Evolutionary conservation across 768 basidiomycete species (phyloP).

Genomic region (Leccinum broughii): DNA sequence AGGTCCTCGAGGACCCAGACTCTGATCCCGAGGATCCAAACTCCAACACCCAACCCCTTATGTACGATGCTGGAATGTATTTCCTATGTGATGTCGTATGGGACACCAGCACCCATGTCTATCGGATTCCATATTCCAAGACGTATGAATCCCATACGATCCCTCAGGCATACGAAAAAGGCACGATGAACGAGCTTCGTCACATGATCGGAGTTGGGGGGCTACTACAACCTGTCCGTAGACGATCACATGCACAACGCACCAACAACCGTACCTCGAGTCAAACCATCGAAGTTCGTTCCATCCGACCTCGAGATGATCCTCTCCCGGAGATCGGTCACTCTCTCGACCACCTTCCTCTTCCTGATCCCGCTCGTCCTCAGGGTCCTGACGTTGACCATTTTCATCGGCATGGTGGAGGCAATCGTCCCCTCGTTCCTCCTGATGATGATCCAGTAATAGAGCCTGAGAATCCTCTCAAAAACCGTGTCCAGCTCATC

Average conservation of each 20-base stretch:
- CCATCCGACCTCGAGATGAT: neutral
- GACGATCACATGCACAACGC: neutral
- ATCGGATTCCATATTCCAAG: neutral
- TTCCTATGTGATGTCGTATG: conserved; percentile 3
- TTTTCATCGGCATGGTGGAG: conserved; percentile 1
- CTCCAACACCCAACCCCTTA: neutral
- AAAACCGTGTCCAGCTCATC: neutral
- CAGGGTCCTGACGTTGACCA: conserved; percentile 7
- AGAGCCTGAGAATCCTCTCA: neutral
- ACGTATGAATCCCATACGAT: neutral
- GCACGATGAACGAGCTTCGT: neutral
- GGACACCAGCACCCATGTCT: neutral
- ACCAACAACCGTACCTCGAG: neutral
- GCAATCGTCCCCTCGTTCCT: neutral
- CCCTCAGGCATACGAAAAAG: neutral
- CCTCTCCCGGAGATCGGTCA: neutral
- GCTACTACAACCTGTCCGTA: neutral
- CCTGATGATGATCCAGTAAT: neutral
- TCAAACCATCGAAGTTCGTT: neutral
- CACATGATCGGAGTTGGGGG: neutral
- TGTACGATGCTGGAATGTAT: conserved; percentile 9
- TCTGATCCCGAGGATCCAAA: neutral
- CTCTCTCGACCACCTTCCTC: neutral
- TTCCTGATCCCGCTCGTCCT: neutral
- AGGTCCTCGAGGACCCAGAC: neutral